These are phyloP conservation scores for Boletus smithii DNA, from an alignment of 1,284 basidiomycete genomes.

Conservation along the genomic window DNA sequence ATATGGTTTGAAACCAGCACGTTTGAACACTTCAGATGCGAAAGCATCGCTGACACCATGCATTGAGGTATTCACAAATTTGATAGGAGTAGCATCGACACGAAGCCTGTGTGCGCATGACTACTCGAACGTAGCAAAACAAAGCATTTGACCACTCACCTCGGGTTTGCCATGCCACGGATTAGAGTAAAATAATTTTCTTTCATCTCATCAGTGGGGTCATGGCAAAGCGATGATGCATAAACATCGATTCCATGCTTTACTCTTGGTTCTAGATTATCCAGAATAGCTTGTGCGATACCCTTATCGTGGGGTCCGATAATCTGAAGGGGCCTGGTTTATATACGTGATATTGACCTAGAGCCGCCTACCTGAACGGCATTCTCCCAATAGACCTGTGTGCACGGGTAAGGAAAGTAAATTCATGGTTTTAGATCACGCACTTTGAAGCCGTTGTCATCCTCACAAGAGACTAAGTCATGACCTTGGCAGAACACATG, in stretches of 20 bases:
- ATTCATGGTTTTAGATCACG: slow-evolving; percentile 1
- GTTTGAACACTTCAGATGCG: slow-evolving; percentile 52
- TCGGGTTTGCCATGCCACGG: slow-evolving; percentile 38
- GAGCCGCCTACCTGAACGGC: slow-evolving; percentile 60
- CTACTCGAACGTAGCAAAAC: neutral
- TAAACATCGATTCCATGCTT: slow-evolving; percentile 42
- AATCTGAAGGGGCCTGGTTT: slow-evolving; percentile 48
- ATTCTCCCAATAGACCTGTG: slow-evolving; percentile 81
- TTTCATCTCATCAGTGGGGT: slow-evolving; percentile 58
- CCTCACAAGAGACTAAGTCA: slow-evolving; percentile 36
- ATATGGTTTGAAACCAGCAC: slow-evolving; percentile 57
- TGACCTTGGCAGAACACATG: neutral
- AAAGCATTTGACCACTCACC: slow-evolving; percentile 34
- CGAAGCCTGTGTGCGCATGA: slow-evolving; percentile 13
- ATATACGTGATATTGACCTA: neutral
- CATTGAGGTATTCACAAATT: slow-evolving; percentile 83
- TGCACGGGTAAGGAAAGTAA: neutral
- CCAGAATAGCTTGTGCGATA: slow-evolving; percentile 62
- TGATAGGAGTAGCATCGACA: slow-evolving; percentile 25
- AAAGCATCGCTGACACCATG: slow-evolving; percentile 78
- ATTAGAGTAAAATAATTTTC: slow-evolving; percentile 57
- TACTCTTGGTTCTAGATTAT: slow-evolving; percentile 55
- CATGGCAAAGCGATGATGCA: slow-evolving; percentile 42
- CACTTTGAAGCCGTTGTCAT: slow-evolving; percentile 87
- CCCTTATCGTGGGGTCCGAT: slow-evolving; percentile 77